Evolutionary conservation across 805 yeast species (phyloP).

Genomic region (Candida coquimbonensis): DNA sequence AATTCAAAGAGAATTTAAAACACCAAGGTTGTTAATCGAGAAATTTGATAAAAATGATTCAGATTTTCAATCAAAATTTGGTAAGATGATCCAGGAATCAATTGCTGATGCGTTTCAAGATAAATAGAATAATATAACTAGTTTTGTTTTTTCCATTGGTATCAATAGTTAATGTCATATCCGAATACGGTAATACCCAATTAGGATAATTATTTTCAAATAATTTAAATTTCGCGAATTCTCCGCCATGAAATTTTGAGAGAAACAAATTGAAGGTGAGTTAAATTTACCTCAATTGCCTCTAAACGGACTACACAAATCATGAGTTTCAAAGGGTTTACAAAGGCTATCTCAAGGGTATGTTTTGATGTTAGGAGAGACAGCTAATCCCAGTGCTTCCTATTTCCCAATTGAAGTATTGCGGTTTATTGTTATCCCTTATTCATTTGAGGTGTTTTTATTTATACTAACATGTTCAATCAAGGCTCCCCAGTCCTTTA

Average conservation of each 20-base stretch:
- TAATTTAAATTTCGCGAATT: background rate
- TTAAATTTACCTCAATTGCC: background rate
- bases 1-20: constrained; percentile 63
- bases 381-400: too few species aligned
- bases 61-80: constrained; percentile 20
- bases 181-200: background rate
- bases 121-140: background rate
- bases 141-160: background rate
- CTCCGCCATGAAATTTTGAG: background rate
- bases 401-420: background rate
- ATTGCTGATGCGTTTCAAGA: constrained; percentile 13
- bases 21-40: constrained; percentile 56
- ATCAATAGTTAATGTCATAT: too few species aligned
- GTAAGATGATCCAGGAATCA: constrained; percentile 22
- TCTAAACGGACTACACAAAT: background rate
- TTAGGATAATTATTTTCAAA: background rate
- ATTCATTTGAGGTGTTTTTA: too few species aligned
- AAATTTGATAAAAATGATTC: constrained; percentile 31
- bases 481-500: constrained; percentile 81
- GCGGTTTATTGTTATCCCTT: too few species aligned
- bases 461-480: background rate
- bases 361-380: constrained; percentile 6
- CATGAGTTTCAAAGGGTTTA: constrained; percentile 87
- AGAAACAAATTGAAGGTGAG: background rate
- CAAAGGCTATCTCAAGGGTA: constrained; percentile 64